A percentile compares a stretch with the other conserved stretches of the same genome.
phyloP scores from a whole-genome alignment of 129 eudicot genomes.

The Artemisia tridentata region DNA sequence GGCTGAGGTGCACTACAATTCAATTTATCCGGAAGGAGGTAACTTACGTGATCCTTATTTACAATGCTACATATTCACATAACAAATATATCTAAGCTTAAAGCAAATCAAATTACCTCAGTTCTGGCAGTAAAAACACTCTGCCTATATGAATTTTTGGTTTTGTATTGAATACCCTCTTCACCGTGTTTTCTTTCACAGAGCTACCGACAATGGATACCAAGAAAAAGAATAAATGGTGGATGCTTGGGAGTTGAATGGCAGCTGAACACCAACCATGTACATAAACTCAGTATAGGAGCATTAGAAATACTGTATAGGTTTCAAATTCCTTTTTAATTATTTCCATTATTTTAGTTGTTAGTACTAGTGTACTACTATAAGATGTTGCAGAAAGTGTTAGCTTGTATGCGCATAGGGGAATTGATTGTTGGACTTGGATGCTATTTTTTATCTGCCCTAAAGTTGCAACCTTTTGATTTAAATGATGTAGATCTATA shows the following conservation, averaged over 20 bases:
- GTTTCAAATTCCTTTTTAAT: constrained; percentile 9
- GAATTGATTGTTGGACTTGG: too few species aligned
- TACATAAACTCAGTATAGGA: constrained; percentile 8
- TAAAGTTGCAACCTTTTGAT: too few species aligned
- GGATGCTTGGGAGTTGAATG: constrained; percentile 39
- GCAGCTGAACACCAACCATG: constrained; percentile 7
- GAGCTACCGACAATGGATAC: constrained; percentile 33
- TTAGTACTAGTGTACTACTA: neutral
- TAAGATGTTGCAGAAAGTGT: constrained; percentile 6
- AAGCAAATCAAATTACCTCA: neutral
- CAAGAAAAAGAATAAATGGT: constrained; percentile 42
- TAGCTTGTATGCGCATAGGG: neutral
- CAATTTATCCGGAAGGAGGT: constrained; percentile 79
- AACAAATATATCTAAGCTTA: neutral
- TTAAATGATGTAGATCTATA: too few species aligned
- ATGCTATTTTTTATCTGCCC: too few species aligned
- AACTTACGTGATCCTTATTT: constrained; percentile 6
- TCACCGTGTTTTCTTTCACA: constrained; percentile 20
- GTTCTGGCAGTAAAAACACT: neutral
- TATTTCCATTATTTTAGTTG: constrained; percentile 14
- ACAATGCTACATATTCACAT: neutral
- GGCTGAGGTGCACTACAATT: constrained; percentile 90
- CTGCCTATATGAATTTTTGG: neutral
- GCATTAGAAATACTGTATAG: constrained; percentile 22
- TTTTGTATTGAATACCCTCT: neutral